These are phyloP conservation scores for Yarrowia sp. DNA, from an alignment of 805 yeast species.

Conservation along the genomic window DNA sequence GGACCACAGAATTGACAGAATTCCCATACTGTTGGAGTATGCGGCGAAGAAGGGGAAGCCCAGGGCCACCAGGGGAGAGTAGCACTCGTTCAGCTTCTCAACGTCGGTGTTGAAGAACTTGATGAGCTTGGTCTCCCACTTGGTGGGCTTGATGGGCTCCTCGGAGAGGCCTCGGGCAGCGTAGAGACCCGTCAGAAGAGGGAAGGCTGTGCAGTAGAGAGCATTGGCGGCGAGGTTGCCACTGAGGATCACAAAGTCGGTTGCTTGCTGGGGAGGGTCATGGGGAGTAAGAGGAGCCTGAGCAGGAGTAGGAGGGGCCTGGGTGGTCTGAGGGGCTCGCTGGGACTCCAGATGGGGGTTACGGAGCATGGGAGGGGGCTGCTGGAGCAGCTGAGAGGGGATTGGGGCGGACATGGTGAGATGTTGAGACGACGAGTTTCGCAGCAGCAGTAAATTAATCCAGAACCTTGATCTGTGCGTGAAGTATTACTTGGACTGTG, in stretches of 20 bases:
- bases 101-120: background rate
- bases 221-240: slow-evolving; percentile 11
- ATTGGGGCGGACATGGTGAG: background rate
- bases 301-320: background rate
- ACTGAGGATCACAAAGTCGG: background rate
- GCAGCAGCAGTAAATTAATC: background rate
- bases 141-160: slow-evolving; percentile 1
- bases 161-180: background rate
- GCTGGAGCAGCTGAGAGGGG: slow-evolving; percentile 10
- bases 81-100: slow-evolving; percentile 18
- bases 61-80: slow-evolving; percentile 11
- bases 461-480: background rate
- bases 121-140: background rate
- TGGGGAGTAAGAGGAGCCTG: background rate
- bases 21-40: slow-evolving; percentile 4
- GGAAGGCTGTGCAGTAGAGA: slow-evolving; percentile 2
- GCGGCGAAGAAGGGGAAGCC: slow-evolving; percentile 20
- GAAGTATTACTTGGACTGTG: background rate
- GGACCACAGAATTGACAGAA: slow-evolving; percentile 14
- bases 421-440: background rate
- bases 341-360: slow-evolving; percentile 12
- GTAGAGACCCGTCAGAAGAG: background rate
- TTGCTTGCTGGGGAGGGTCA: background rate
- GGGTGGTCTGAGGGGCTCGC: background rate
- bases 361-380: slow-evolving; percentile 3